phyloP scores from a whole-genome alignment of 2,329 filamentous ascomycete genomes.

The Fusarium pseudograminearum region DNA sequence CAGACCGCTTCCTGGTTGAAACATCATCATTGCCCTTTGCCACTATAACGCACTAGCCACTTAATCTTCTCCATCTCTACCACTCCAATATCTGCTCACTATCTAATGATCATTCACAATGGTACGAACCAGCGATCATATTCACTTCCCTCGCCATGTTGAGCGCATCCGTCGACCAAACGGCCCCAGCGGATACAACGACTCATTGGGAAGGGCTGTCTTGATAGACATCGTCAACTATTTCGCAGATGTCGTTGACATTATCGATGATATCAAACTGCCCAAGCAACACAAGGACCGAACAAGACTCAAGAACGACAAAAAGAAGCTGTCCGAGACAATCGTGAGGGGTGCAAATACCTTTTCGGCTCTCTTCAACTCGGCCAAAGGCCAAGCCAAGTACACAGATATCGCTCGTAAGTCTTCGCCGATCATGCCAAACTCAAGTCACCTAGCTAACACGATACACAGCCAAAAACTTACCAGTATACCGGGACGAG shows the following conservation, averaged over 20 bases:
- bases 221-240: slow-evolving; percentile 39
- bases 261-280: slow-evolving; percentile 33
- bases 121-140: slow-evolving; percentile 34
- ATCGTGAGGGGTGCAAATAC: slow-evolving; percentile 32
- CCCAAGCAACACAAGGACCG: slow-evolving; percentile 30
- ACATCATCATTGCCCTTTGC: slow-evolving; percentile 2
- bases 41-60: slow-evolving; percentile 20
- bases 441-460: slow-evolving; percentile 1
- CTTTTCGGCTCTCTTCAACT: slow-evolving; percentile 33
- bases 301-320: slow-evolving; percentile 26
- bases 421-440: not conserved
- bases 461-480: slow-evolving; percentile 27
- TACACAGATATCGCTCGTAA: slow-evolving; percentile 30
- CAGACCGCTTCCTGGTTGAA: not conserved
- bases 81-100: not conserved
- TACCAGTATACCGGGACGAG: slow-evolving; percentile 33
- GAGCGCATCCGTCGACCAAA: slow-evolving; percentile 29
- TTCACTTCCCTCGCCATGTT: slow-evolving; percentile 36
- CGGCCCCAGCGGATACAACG: slow-evolving; percentile 28
- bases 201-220: slow-evolving; percentile 33
- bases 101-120: slow-evolving; percentile 29
- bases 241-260: slow-evolving; percentile 34
- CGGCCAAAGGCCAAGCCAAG: slow-evolving; percentile 33
- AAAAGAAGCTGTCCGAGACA: slow-evolving; percentile 30
- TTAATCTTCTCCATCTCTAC: not conserved